Base-by-base conservation (phyloP, 495 filamentous ascomycete genomes). In the Penicillium manginii region DNA sequence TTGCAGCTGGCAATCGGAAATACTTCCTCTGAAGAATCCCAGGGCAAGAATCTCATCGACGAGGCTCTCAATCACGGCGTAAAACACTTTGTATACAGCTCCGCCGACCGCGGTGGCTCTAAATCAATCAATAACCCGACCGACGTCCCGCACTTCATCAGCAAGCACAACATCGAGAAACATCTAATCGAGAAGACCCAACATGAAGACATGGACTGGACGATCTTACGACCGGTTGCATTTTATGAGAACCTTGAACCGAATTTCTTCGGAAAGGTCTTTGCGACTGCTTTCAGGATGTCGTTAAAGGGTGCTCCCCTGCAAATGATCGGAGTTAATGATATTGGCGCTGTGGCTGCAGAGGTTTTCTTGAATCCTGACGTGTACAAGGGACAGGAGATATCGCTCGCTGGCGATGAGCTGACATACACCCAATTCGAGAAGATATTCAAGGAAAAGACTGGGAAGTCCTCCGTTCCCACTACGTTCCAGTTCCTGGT, bases 171-270 rank as follows among this genome's bases (percentile, higher is more conserved):
- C 29, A 81, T 90, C 67, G 87, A 91, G 73, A 50, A 77, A 46
- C 75, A 90, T 61, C 78, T 92, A 17, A 73, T 80, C 23, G 66
- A 77, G n/a, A 66, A 54, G 18, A 65, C 73, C 17, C 63, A 69
- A 43, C 60, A 58, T 7, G 72, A 57, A 0, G 63, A 69, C 31
- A 88, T 90, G 84, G 58, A 64, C 3, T 89, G 83, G 81, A 83
- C 81, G 0, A 83, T 88, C 22, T 68, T 88, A 4, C 79, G 86
- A n/a, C 86, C 88, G 0, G 79, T 81, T 0, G 83, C 83, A 0
- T 92, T 91, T 71, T 83, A 88, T 73, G 88, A 91, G 8, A 88
- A 87, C 62, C 65, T 88, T 17, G 76, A 70, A 0, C 81, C 83
- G 0, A 81, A 78, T 39, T 84, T 89, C 61, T 58, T 74, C 12